Conservation (phyloP, 1,139 yeast species). For the Yamadazyma atlantica region DNA sequence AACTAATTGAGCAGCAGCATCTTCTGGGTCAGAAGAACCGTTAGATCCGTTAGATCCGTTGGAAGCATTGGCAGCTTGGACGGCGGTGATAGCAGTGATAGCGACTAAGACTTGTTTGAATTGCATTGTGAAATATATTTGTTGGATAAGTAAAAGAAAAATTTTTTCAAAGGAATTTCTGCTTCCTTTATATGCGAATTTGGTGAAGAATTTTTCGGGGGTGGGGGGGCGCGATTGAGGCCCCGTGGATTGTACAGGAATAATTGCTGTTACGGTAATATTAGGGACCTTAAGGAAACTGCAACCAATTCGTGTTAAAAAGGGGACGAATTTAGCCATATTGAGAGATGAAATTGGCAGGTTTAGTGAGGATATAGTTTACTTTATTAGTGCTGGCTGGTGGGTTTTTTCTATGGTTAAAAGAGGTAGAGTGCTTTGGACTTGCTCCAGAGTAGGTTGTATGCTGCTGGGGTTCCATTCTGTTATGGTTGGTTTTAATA, state of each 20-base stretch:
- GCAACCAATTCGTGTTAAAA: not conserved
- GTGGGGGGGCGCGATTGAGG: not conserved
- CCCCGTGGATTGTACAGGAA: not conserved
- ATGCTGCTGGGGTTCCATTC: no score
- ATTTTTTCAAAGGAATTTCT: constrained; percentile 7
- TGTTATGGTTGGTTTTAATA: no score
- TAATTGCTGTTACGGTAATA: not conserved
- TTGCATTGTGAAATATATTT: constrained; percentile 30
- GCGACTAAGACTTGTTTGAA: constrained; percentile 42
- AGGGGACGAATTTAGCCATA: not conserved
- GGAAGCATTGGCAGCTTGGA: constrained; percentile 36
- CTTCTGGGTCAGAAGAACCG: constrained; percentile 19
- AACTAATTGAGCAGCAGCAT: constrained; percentile 27
- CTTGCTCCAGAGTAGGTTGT: no score
- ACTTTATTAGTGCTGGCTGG: no score
- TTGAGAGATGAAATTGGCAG: not conserved
- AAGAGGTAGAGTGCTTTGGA: no score
- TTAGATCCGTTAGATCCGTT: constrained; percentile 17
- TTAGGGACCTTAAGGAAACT: not conserved
- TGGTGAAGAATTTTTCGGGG: constrained; percentile 3
- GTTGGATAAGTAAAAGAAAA: constrained; percentile 6
- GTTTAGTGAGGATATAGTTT: no score
- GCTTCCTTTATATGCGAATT: constrained; percentile 4
- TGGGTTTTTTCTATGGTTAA: no score
- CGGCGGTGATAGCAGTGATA: constrained; percentile 42